These are phyloP conservation scores for Globisporangium abappressorium DNA, from an alignment of 352 stramenopile species.

Conservation along the genomic window DNA sequence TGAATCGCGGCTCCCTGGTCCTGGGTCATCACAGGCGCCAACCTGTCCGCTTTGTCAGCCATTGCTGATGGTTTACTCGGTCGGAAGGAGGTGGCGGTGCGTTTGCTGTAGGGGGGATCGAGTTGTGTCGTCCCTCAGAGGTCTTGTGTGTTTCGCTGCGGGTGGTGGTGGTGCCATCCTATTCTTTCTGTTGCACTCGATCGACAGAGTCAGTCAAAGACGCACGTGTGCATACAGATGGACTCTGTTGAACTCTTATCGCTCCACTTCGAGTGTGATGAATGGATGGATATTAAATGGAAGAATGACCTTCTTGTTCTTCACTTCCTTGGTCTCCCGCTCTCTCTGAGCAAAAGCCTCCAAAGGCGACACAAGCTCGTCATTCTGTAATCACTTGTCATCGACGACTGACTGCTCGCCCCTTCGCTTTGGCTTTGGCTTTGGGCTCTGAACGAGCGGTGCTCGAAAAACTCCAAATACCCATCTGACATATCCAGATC, in stretches of 20 bases:
- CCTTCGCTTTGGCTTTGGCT: too few relatives aligned
- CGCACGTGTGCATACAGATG: neutral
- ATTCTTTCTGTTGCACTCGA: neutral
- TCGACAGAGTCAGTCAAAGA: neutral
- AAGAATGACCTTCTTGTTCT: conserved; percentile 3
- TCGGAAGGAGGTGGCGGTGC: neutral
- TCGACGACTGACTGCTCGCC: neutral
- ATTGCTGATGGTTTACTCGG: too few relatives aligned
- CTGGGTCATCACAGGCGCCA: neutral
- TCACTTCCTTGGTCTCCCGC: neutral
- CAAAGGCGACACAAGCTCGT: conserved; percentile 1
- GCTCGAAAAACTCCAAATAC: neutral
- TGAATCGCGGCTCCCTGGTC: neutral
- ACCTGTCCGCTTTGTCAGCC: neutral
- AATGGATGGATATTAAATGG: conserved; percentile 7
- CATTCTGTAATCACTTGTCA: neutral
- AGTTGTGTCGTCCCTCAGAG: neutral
- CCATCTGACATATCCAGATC: neutral
- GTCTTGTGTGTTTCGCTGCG: neutral
- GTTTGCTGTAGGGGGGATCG: neutral
- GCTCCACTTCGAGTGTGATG: neutral
- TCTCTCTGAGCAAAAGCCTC: neutral
- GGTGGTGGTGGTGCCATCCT: neutral
- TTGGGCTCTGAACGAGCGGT: too few relatives aligned
- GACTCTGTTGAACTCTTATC: too few relatives aligned